phyloP scores from a whole-genome alignment of 73 alveolate species.

The Paramecium tetraurelia region DNA sequence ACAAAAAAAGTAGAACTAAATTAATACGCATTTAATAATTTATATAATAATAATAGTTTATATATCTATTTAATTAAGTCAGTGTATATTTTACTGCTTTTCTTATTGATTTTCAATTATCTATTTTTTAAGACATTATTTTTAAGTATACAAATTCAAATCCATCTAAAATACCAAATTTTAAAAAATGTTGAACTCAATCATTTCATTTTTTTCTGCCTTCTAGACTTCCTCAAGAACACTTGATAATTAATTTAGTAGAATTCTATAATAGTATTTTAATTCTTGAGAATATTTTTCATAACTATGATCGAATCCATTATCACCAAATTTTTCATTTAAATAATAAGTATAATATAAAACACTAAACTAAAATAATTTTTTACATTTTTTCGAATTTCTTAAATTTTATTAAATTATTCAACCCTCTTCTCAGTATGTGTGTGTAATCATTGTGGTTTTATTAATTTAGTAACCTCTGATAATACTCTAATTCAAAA shows the following conservation, averaged over 20 bases:
- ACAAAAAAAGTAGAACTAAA: not conserved
- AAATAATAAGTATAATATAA: not conserved
- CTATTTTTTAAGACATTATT: not conserved
- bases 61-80: not conserved
- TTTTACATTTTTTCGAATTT: not conserved
- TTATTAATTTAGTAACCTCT: not conserved
- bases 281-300: not conserved
- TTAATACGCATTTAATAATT: not conserved
- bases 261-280: not conserved
- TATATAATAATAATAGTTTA: not conserved
- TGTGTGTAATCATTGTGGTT: not conserved
- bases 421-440: not conserved
- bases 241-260: not conserved
- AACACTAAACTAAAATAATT: not conserved
- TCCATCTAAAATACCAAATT: not conserved
- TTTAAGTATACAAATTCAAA: not conserved
- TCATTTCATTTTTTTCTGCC: not conserved
- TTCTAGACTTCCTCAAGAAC: not conserved
- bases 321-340: not conserved
- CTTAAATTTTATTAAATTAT: not conserved
- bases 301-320: not conserved
- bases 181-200: not conserved
- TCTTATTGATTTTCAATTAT: not conserved
- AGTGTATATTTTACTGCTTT: not conserved
- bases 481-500: not conserved